phyloP scores from a whole-genome alignment of 371 early-diverging fungal genomes.

The Mucor saturninus region DNA sequence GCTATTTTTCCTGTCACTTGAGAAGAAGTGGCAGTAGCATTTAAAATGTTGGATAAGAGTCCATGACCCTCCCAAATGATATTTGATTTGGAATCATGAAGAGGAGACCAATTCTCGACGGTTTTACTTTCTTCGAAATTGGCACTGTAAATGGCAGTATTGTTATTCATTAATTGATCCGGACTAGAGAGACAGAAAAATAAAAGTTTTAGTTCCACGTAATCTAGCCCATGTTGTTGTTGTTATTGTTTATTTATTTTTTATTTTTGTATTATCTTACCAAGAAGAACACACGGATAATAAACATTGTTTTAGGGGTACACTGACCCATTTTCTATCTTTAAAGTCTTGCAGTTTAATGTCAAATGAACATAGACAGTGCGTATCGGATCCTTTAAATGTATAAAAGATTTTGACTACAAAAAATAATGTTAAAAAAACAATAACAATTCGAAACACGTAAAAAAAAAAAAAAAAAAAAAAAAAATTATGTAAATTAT shows the following conservation, averaged over 20 bases:
- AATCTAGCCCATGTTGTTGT: background rate
- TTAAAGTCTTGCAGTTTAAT: constrained; percentile 23
- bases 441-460: constrained; percentile 10
- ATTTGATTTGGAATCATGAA: constrained; percentile 27
- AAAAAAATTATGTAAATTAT: background rate
- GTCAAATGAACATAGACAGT: constrained; percentile 40
- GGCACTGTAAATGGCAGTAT: constrained; percentile 44
- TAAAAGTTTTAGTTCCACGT: background rate
- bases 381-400: constrained; percentile 41
- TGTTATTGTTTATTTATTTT: constrained; percentile 1
- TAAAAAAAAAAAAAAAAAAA: background rate
- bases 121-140: constrained; percentile 44
- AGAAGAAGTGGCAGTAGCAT: constrained; percentile 10
- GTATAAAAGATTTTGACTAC: constrained; percentile 47
- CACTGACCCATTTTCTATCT: constrained; percentile 32
- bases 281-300: constrained; percentile 41
- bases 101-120: constrained; percentile 31
- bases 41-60: constrained; percentile 29
- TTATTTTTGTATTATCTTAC: constrained; percentile 23
- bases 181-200: constrained; percentile 26
- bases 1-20: constrained; percentile 30
- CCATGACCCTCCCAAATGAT: constrained; percentile 50
- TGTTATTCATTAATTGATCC: constrained; percentile 39
- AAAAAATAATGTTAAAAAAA: background rate
- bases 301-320: constrained; percentile 39